phyloP scores from a whole-genome alignment of 2,329 filamentous ascomycete species.

The Pyrenophora tritici-repentis region DNA sequence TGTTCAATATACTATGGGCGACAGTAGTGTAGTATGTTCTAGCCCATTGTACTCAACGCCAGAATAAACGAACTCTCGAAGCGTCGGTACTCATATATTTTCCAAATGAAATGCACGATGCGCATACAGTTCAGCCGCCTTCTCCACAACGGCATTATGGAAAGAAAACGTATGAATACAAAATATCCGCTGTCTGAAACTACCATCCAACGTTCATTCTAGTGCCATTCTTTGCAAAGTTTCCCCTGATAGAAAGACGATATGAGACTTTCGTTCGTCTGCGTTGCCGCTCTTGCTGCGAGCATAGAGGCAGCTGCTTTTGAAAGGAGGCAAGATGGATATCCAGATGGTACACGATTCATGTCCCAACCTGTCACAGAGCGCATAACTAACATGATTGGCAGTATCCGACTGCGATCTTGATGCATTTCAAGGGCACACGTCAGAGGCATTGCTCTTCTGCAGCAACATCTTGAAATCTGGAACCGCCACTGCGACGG shows the following conservation, averaged over 20 bases:
- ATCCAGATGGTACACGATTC: constrained; percentile 29
- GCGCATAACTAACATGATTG: constrained; percentile 3
- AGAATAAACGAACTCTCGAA: constrained; percentile 20
- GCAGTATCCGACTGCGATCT: constrained; percentile 34
- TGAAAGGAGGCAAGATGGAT: constrained; percentile 27
- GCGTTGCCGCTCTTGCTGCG: constrained; percentile 31
- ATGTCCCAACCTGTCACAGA: background rate
- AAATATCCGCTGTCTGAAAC: constrained; percentile 8
- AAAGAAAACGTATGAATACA: constrained; percentile 29
- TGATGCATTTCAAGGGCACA: constrained; percentile 39
- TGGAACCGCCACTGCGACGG: constrained; percentile 32
- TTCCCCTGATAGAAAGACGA: constrained; percentile 5
- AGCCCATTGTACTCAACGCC: constrained; percentile 17
- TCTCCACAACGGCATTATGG: background rate
- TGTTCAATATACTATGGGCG: constrained; percentile 17
- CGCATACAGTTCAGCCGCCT: constrained; percentile 18
- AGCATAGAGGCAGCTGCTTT: constrained; percentile 27
- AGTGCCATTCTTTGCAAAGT: constrained; percentile 7
- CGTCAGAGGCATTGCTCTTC: constrained; percentile 35
- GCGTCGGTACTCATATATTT: constrained; percentile 33
- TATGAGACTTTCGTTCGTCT: constrained; percentile 32
- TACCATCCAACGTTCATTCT: constrained; percentile 6
- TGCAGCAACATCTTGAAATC: constrained; percentile 37
- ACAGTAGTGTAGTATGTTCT: constrained; percentile 21
- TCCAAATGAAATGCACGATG: constrained; percentile 36